These are phyloP conservation scores for Saturnispora ahearnii DNA, from an alignment of 805 yeast genomes.

Conservation along the genomic window DNA sequence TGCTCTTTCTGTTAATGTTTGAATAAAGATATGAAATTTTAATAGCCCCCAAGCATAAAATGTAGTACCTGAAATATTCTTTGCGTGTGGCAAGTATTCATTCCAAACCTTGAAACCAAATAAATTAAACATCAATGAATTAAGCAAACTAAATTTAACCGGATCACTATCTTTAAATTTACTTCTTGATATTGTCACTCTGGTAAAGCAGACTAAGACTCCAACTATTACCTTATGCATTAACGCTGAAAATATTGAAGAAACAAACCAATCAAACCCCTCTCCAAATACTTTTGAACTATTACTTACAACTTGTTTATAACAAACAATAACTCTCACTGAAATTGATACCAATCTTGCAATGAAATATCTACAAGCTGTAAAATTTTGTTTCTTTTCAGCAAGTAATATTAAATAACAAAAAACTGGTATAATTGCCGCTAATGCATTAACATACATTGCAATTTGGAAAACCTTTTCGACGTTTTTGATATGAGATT, in stretches of 20 bases:
- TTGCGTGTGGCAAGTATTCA: conserved; percentile 5
- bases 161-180: conserved; percentile 10
- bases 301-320: conserved; percentile 27
- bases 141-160: conserved; percentile 1
- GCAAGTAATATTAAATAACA: conserved; percentile 34
- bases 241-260: conserved; percentile 29
- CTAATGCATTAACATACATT: conserved; percentile 20
- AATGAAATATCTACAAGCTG: conserved; percentile 29
- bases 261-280: conserved; percentile 32
- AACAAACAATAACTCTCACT: conserved; percentile 30
- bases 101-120: conserved; percentile 5
- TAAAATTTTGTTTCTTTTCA: conserved; percentile 22
- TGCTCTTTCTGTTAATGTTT: conserved; percentile 2
- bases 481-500: conserved; percentile 18
- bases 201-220: conserved; percentile 19
- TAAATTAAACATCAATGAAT: conserved; percentile 5
- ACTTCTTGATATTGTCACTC: conserved; percentile 24
- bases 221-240: conserved; percentile 29
- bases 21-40: conserved; percentile 38
- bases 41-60: conserved; percentile 61
- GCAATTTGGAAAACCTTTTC: conserved; percentile 17
- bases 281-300: conserved; percentile 23
- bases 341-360: conserved; percentile 28
- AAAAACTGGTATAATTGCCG: conserved; percentile 32
- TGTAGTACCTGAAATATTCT: conserved; percentile 40